phyloP scores from a whole-genome alignment of 2,329 filamentous ascomycete species.

The Penicillium sp. region DNA sequence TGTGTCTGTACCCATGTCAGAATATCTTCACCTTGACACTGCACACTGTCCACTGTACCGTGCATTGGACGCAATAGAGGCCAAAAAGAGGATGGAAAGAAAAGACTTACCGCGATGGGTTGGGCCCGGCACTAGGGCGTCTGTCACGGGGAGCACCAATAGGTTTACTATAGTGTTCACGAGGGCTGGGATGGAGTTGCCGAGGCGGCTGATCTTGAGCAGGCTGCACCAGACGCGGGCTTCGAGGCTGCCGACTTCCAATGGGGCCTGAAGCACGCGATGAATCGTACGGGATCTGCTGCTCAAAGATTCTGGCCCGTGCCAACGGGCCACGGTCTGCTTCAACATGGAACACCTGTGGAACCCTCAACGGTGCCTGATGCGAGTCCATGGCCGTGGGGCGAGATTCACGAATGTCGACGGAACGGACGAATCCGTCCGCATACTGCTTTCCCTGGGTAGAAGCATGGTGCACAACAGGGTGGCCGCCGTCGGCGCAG shows the following conservation, averaged over 20 bases:
- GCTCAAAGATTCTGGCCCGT: constrained; percentile 9
- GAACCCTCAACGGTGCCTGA: constrained; percentile 13
- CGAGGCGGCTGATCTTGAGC: constrained; percentile 14
- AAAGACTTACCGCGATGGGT: constrained; percentile 17
- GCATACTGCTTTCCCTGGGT: constrained; percentile 28
- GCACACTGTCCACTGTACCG: too few relatives aligned
- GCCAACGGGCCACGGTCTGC: constrained; percentile 13
- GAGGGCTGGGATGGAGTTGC: constrained; percentile 4
- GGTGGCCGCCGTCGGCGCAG: constrained; percentile 14
- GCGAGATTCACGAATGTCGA: constrained; percentile 24
- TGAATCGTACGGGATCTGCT: constrained; percentile 12
- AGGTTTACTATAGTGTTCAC: constrained; percentile 5
- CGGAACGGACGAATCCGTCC: constrained; percentile 33
- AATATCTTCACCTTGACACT: too few relatives aligned
- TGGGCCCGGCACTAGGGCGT: constrained; percentile 13
- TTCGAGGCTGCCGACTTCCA: constrained; percentile 9
- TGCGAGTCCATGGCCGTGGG: constrained; percentile 17
- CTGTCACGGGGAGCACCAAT: constrained; percentile 12
- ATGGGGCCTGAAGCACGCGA: constrained; percentile 9
- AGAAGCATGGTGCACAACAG: constrained; percentile 14
- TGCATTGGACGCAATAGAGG: too few relatives aligned
- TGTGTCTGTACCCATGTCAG: constrained; percentile 12
- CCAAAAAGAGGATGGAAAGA: background rate
- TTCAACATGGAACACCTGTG: constrained; percentile 10
- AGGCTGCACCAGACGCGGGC: constrained; percentile 6